These are phyloP conservation scores for Russula compacta DNA, from an alignment of 768 basidiomycete species.

Conservation along the genomic window DNA sequence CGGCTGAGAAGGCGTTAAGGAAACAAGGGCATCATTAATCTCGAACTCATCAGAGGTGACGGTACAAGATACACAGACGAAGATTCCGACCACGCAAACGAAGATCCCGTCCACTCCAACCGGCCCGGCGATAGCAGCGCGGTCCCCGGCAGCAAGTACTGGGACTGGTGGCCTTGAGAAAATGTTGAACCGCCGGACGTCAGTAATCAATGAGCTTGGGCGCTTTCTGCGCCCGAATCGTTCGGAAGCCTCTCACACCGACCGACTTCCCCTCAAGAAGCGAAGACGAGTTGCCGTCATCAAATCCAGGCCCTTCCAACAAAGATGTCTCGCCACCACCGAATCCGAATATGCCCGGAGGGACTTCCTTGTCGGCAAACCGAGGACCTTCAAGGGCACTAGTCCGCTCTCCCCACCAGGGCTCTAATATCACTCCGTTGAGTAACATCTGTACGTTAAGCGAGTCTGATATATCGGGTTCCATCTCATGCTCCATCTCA, in stretches of 20 bases:
- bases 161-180: slow-evolving; percentile 15
- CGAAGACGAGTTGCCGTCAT: not conserved
- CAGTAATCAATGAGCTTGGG: slow-evolving; percentile 6
- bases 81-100: not conserved
- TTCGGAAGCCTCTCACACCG: not conserved
- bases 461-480: not conserved
- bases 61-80: slow-evolving; percentile 10
- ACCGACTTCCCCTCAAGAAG: not conserved
- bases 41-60: slow-evolving; percentile 14
- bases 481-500: slow-evolving; percentile 1
- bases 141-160: not conserved
- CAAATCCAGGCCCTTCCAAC: not conserved
- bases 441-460: slow-evolving; percentile 32
- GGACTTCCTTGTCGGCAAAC: not conserved
- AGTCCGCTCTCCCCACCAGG: slow-evolving; percentile 14
- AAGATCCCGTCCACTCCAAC: not conserved
- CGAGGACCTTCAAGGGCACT: slow-evolving; percentile 7
- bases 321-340: not conserved
- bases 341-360: not conserved
- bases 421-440: slow-evolving; percentile 31
- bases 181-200: slow-evolving; percentile 1
- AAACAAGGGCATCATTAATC: slow-evolving; percentile 22
- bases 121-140: not conserved
- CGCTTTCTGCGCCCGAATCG: slow-evolving; percentile 10
- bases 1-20: slow-evolving; percentile 41